A percentile compares a stretch with the other conserved stretches of the same genome.
Evolutionary conservation across 2,329 filamentous ascomycete species (phyloP).

Genomic region (Sporothrix mexicana): DNA sequence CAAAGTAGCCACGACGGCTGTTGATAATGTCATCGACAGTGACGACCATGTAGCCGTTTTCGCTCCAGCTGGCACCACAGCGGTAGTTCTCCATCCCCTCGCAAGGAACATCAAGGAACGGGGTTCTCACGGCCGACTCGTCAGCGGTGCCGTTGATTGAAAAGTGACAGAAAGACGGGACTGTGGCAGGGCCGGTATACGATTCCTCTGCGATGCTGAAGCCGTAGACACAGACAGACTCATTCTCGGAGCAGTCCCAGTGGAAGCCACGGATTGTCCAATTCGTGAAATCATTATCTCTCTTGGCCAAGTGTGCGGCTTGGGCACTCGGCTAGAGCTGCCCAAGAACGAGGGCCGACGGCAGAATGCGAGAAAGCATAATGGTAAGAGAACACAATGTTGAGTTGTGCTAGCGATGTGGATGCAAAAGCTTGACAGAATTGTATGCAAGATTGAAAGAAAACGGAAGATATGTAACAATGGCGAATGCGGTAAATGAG

Average conservation of each 20-base stretch:
- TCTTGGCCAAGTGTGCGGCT: conserved; percentile 3
- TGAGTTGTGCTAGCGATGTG: too few relatives aligned
- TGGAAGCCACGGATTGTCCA: conserved; percentile 36
- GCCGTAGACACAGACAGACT: conserved; percentile 35
- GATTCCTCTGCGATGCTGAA: conserved; percentile 35
- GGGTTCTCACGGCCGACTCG: conserved; percentile 14
- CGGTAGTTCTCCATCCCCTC: conserved; percentile 34
- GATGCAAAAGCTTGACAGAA: too few relatives aligned
- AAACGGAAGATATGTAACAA: too few relatives aligned
- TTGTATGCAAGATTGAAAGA: too few relatives aligned
- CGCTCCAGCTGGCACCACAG: conserved; percentile 38
- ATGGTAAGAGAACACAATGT: too few relatives aligned
- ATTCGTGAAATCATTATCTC: background rate
- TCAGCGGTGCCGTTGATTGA: background rate
- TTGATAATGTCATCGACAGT: conserved; percentile 36
- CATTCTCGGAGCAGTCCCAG: conserved; percentile 36
- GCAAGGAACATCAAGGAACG: conserved; percentile 36
- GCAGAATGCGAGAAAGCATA: conserved; percentile 34
- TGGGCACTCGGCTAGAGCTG: conserved; percentile 16
- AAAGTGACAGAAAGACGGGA: conserved; percentile 33
- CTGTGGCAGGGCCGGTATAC: background rate
- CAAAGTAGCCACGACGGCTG: conserved; percentile 38
- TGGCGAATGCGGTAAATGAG: too few relatives aligned
- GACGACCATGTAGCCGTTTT: conserved; percentile 38
- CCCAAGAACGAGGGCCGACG: conserved; percentile 20